Conservation (phyloP, 2,329 filamentous ascomycete species). For the Trichoderma sp. region DNA sequence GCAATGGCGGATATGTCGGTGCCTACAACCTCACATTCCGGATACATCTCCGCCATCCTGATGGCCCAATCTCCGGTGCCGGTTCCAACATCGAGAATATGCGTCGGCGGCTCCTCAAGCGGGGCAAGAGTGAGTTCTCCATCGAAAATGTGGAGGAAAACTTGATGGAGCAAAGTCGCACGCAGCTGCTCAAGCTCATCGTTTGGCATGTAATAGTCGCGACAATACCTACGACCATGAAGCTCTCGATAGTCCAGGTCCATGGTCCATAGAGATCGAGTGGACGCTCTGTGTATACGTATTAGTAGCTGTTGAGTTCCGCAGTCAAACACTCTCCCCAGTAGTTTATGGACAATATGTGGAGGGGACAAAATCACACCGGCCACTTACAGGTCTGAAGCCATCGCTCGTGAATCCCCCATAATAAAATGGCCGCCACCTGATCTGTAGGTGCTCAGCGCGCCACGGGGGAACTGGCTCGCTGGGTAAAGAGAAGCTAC, state of each 20-base stretch:
- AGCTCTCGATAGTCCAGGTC: conserved; percentile 58
- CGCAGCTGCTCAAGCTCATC: conserved; percentile 64
- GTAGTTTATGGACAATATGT: not conserved
- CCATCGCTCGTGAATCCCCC: conserved; percentile 26
- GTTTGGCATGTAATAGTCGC: conserved; percentile 64
- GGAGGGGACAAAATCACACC: not conserved
- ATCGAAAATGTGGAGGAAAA: conserved; percentile 54
- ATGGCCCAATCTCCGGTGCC: conserved; percentile 55
- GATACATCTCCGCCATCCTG: conserved; percentile 53
- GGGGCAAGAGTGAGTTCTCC: conserved; percentile 46
- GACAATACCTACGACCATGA: conserved; percentile 62
- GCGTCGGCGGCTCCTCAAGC: conserved; percentile 36
- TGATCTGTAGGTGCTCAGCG: conserved; percentile 36
- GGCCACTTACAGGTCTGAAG: conserved; percentile 41
- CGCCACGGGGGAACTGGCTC: conserved; percentile 39
- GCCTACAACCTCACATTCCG: conserved; percentile 55
- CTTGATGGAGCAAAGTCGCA: conserved; percentile 60
- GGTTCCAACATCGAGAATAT: conserved; percentile 57
- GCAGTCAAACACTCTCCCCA: not conserved
- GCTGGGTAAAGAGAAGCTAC: conserved; percentile 44
- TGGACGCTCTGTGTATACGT: conserved; percentile 37
- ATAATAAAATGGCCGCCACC: conserved; percentile 38
- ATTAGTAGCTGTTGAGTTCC: not conserved
- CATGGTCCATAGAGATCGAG: conserved; percentile 48
- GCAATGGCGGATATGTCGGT: conserved; percentile 58